phyloP scores from a whole-genome alignment of 2,329 filamentous ascomycete genomes.

The Colletotrichum agaves region DNA sequence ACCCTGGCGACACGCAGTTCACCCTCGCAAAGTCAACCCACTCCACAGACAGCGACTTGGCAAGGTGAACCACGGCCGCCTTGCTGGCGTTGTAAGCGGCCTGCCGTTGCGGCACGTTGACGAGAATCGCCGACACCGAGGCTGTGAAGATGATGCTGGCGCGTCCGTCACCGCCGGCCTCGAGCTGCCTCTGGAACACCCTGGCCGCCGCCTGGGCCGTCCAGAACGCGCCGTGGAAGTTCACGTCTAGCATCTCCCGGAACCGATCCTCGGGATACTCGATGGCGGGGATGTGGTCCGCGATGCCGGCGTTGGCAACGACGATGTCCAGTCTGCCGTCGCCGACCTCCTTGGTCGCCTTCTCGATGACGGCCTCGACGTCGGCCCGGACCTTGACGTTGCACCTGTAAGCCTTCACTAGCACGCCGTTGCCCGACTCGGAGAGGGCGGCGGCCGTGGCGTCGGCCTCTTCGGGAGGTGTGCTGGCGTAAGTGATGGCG shows the following conservation, averaged over 20 bases:
- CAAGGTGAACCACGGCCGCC: slow-evolving; percentile 78
- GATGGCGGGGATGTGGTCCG: slow-evolving; percentile 48
- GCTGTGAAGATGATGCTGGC: slow-evolving; percentile 54
- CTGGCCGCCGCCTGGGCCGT: slow-evolving; percentile 54
- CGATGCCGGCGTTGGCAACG: slow-evolving; percentile 55
- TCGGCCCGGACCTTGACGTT: slow-evolving; percentile 47
- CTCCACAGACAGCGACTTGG: slow-evolving; percentile 75
- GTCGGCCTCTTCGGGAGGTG: slow-evolving; percentile 25
- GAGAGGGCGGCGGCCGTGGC: slow-evolving; percentile 28
- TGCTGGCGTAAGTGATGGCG: slow-evolving; percentile 35
- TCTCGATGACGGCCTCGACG: slow-evolving; percentile 42
- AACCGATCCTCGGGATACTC: slow-evolving; percentile 54
- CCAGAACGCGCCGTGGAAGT: slow-evolving; percentile 55
- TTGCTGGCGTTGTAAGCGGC: slow-evolving; percentile 80
- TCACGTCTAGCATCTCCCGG: slow-evolving; percentile 51
- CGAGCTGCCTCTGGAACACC: slow-evolving; percentile 49
- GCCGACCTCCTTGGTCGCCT: slow-evolving; percentile 47
- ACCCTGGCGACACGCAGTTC: slow-evolving; percentile 35
- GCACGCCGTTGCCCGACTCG: slow-evolving; percentile 30
- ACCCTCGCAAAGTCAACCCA: slow-evolving; percentile 72
- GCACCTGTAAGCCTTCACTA: slow-evolving; percentile 50
- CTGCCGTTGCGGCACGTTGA: slow-evolving; percentile 51
- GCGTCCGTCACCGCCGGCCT: slow-evolving; percentile 42
- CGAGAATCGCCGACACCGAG: slow-evolving; percentile 52
- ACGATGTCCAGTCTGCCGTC: slow-evolving; percentile 53